phyloP scores from a whole-genome alignment of 2,329 filamentous ascomycete species.

The Cladophialophora immunda region DNA sequence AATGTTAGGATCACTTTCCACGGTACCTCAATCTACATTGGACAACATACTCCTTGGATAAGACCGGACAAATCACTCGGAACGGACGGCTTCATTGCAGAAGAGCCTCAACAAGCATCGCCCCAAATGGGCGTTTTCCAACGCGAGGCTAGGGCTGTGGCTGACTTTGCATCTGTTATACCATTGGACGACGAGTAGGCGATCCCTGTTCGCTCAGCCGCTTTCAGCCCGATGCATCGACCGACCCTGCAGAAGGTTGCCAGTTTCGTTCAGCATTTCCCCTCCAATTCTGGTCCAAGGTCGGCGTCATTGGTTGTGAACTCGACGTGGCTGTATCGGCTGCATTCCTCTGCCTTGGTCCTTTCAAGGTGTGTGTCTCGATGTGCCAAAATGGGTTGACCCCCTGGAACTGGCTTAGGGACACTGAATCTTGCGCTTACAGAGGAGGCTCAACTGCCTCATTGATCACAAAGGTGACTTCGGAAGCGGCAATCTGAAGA shows the following conservation, averaged over 20 bases:
- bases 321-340: neutral
- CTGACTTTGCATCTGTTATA: neutral
- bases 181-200: constrained; percentile 4
- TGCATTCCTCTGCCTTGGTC: neutral
- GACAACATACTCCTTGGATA: neutral
- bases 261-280: neutral
- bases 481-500: neutral
- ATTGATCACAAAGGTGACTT: neutral
- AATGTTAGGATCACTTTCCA: neutral
- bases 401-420: neutral
- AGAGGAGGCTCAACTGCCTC: neutral
- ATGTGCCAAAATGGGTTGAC: neutral
- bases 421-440: neutral
- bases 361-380: neutral
- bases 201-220: constrained; percentile 4
- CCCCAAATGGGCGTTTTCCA: neutral
- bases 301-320: neutral
- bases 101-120: constrained; percentile 4
- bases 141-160: constrained; percentile 1
- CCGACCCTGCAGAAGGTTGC: constrained; percentile 10
- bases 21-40: neutral
- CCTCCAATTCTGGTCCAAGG: neutral
- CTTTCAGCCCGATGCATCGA: neutral
- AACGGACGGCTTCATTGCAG: neutral
- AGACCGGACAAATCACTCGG: neutral